These are phyloP conservation scores for Metarhizium brunneum DNA, from an alignment of 2,329 filamentous ascomycete species.

Conservation along the genomic window DNA sequence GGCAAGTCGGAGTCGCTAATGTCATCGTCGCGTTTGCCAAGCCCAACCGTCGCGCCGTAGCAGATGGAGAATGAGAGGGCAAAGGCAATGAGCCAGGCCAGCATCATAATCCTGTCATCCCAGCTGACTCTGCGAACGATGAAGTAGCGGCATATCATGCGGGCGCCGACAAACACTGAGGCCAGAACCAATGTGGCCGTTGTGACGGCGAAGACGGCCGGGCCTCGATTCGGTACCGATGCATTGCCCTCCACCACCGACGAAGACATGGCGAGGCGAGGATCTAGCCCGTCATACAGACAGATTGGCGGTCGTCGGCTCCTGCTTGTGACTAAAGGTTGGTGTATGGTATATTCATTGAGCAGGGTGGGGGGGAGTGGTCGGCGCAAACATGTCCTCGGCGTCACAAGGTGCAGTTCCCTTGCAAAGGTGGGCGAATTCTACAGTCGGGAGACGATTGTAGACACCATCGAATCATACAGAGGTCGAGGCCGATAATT, in stretches of 20 bases:
- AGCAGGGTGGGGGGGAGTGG: not conserved
- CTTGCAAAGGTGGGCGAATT: not conserved
- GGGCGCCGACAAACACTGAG: slow-evolving; percentile 64
- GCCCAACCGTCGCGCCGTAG: slow-evolving; percentile 51
- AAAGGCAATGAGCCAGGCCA: slow-evolving; percentile 67
- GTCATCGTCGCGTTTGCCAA: slow-evolving; percentile 58
- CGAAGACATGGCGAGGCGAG: slow-evolving; percentile 7
- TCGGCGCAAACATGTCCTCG: slow-evolving; percentile 2
- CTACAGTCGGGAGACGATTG: not conserved
- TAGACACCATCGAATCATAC: not conserved
- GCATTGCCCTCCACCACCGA: slow-evolving; percentile 2
- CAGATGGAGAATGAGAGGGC: slow-evolving; percentile 59
- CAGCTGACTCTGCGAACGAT: slow-evolving; percentile 63
- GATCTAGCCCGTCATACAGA: slow-evolving; percentile 3
- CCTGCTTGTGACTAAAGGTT: not conserved
- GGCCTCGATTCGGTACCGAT: slow-evolving; percentile 40
- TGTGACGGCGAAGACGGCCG: slow-evolving; percentile 61
- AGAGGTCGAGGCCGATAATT: not conserved
- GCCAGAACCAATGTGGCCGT: slow-evolving; percentile 58
- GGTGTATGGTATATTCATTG: not conserved
- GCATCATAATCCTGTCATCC: slow-evolving; percentile 74
- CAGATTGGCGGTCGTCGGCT: not conserved
- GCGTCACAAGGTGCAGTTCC: not conserved
- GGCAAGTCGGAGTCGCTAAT: slow-evolving; percentile 41
- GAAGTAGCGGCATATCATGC: slow-evolving; percentile 61